Percentiles rank a stretch among this genome's conserved stretches.
These are phyloP conservation scores for Xylariaceae sp. DNA, from an alignment of 2,329 filamentous ascomycete species.

Conservation along the genomic window DNA sequence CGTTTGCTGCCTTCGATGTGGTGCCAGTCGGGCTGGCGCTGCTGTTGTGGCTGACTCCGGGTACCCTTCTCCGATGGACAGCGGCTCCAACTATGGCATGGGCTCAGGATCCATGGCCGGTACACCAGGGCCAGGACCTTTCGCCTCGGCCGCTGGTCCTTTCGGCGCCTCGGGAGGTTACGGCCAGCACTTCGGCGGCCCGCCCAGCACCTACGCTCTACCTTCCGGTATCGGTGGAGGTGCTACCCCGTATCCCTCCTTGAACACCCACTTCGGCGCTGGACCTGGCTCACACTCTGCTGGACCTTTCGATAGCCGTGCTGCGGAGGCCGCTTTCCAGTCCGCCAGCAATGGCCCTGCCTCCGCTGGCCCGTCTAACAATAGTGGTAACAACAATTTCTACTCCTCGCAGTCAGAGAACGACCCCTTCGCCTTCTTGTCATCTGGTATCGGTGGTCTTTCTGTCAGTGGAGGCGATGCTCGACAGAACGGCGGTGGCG, in stretches of 20 bases:
- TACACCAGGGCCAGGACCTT: conserved; percentile 72
- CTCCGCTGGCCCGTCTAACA: conserved; percentile 62
- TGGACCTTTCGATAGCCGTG: conserved; percentile 86
- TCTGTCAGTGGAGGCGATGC: conserved; percentile 64
- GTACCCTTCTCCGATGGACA: conserved; percentile 87
- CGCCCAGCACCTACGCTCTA: conserved; percentile 82
- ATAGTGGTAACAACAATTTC: conserved; percentile 51
- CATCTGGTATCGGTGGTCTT: conserved; percentile 66
- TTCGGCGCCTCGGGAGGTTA: conserved; percentile 64
- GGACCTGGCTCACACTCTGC: conserved; percentile 75
- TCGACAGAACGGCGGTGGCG: conserved; percentile 58
- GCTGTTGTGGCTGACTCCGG: conserved; percentile 92
- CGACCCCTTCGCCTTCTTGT: conserved; percentile 78
- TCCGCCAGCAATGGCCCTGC: conserved; percentile 78
- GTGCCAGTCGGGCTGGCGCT: conserved; percentile 88
- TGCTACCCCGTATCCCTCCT: conserved; percentile 73
- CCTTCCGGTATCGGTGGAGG: conserved; percentile 80
- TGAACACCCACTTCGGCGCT: conserved; percentile 78
- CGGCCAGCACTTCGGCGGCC: conserved; percentile 80
- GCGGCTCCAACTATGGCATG: conserved; percentile 78
- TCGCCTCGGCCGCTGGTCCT: conserved; percentile 62
- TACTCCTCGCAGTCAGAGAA: conserved; percentile 63
- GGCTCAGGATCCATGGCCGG: conserved; percentile 82
- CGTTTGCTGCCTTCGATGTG: conserved; percentile 93
- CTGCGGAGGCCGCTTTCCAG: conserved; percentile 91